Percentiles rank a stretch among this genome's conserved stretches.
These are phyloP conservation scores for Cymbopogon flexuosus DNA, from an alignment of 202 grass and related monocot genomes.

Conservation along the genomic window DNA sequence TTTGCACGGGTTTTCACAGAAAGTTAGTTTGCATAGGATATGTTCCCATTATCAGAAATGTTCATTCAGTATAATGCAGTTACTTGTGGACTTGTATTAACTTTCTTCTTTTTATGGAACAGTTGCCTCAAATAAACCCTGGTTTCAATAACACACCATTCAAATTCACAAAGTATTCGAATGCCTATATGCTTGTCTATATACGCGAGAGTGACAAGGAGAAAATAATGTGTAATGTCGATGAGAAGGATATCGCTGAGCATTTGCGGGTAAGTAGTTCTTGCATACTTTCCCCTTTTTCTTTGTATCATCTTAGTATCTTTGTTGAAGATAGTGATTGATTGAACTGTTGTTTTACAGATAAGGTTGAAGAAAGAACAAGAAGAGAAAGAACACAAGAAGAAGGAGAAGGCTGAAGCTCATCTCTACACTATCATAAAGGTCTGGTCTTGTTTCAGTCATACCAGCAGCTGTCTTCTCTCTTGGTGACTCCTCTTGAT, in stretches of 20 bases:
- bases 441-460: conserved; percentile 40
- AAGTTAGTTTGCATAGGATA: too few species aligned
- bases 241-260: conserved; percentile 98
- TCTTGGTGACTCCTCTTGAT: conserved; percentile 21
- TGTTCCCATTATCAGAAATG: too few species aligned
- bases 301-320: background rate
- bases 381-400: conserved; percentile 98
- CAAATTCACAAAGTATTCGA: conserved; percentile 98
- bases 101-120: conserved; percentile 30
- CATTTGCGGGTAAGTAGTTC: conserved; percentile 62
- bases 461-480: background rate
- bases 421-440: conserved; percentile 99
- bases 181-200: conserved; percentile 99
- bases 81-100: conserved; percentile 4
- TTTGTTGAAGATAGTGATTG: background rate
- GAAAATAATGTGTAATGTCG: conserved; percentile 99
- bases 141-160: conserved; percentile 98
- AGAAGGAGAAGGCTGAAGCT: conserved; percentile 96
- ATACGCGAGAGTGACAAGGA: conserved; percentile 97
- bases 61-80: conserved; percentile 17
- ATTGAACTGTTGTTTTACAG: conserved; percentile 49
- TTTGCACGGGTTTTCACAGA: too few species aligned
- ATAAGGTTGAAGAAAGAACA: conserved; percentile 99
- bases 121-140: conserved; percentile 94
- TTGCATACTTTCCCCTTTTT: background rate